Percentiles rank a stretch among this genome's conserved stretches.
Evolutionary conservation across 2,329 filamentous ascomycete species (phyloP).

Genomic region (Microsporum ferrugineum): DNA sequence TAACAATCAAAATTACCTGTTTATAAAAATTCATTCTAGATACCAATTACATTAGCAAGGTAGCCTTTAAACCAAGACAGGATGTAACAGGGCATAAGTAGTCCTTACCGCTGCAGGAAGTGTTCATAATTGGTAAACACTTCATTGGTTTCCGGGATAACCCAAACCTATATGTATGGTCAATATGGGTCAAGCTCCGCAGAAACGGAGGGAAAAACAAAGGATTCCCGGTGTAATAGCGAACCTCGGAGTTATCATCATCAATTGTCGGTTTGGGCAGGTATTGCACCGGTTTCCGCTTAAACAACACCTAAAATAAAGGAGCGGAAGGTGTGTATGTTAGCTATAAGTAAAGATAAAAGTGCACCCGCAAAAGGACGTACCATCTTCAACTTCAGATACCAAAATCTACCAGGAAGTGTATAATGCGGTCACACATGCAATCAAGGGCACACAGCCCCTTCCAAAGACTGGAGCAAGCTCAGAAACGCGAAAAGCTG

Average conservation of each 20-base stretch:
- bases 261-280: constrained; percentile 59
- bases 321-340: neutral
- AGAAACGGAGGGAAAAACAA: constrained; percentile 1
- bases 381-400: neutral
- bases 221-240: constrained; percentile 17
- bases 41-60: constrained; percentile 3
- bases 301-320: constrained; percentile 67
- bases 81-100: neutral
- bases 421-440: neutral
- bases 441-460: neutral
- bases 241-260: constrained; percentile 73
- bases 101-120: constrained; percentile 67
- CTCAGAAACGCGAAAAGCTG: neutral
- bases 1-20: constrained; percentile 46
- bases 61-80: constrained; percentile 16
- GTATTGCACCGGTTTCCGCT: constrained; percentile 86
- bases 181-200: constrained; percentile 12
- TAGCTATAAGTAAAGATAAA: neutral
- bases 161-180: constrained; percentile 58
- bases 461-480: constrained; percentile 2
- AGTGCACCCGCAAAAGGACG: neutral
- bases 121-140: constrained; percentile 80
- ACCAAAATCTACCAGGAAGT: neutral
- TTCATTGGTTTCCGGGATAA: constrained; percentile 80
- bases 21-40: constrained; percentile 83